phyloP scores from a whole-genome alignment of 2,329 filamentous ascomycete genomes.

The Aspergillus novofumigatus region DNA sequence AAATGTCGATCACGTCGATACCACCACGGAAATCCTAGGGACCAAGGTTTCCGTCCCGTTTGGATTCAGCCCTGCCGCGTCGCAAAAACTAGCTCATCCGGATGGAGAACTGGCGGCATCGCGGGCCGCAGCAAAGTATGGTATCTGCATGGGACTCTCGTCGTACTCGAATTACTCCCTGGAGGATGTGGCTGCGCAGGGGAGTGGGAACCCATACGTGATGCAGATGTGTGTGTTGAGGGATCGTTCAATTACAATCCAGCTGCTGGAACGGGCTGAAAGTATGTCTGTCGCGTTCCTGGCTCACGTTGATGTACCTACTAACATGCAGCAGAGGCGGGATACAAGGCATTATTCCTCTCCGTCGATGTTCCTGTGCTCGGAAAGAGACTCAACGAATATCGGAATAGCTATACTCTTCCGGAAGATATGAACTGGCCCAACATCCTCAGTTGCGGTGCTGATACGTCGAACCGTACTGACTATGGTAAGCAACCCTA shows the following conservation, averaged over 20 bases:
- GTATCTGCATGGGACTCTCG: slow-evolving; percentile 47
- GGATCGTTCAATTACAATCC: slow-evolving; percentile 42
- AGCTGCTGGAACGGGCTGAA: slow-evolving; percentile 43
- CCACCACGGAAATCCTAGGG: slow-evolving; percentile 44
- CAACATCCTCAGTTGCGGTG: slow-evolving; percentile 36
- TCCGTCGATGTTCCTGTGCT: slow-evolving; percentile 54
- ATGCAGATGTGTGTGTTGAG: slow-evolving; percentile 54
- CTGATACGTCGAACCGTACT: slow-evolving; percentile 20
- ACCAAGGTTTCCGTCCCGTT: slow-evolving; percentile 47
- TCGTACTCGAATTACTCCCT: slow-evolving; percentile 44
- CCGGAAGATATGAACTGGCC: slow-evolving; percentile 43
- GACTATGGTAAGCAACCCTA: too few relatives aligned
- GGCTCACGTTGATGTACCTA: not conserved
- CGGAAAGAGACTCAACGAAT: slow-evolving; percentile 51
- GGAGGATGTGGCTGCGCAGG: slow-evolving; percentile 45
- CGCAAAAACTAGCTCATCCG: slow-evolving; percentile 50
- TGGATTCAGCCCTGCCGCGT: slow-evolving; percentile 52
- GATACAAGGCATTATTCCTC: slow-evolving; percentile 53
- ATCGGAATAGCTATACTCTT: slow-evolving; percentile 49
- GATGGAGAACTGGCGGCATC: slow-evolving; percentile 51
- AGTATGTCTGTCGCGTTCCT: slow-evolving; percentile 23
- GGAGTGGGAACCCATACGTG: slow-evolving; percentile 44
- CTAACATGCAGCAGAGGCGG: slow-evolving; percentile 32
- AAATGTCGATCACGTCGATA: slow-evolving; percentile 44
- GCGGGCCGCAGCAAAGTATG: slow-evolving; percentile 42